These are phyloP conservation scores for Boletus vinaceobasis DNA, from an alignment of 768 basidiomycete genomes.

Conservation along the genomic window DNA sequence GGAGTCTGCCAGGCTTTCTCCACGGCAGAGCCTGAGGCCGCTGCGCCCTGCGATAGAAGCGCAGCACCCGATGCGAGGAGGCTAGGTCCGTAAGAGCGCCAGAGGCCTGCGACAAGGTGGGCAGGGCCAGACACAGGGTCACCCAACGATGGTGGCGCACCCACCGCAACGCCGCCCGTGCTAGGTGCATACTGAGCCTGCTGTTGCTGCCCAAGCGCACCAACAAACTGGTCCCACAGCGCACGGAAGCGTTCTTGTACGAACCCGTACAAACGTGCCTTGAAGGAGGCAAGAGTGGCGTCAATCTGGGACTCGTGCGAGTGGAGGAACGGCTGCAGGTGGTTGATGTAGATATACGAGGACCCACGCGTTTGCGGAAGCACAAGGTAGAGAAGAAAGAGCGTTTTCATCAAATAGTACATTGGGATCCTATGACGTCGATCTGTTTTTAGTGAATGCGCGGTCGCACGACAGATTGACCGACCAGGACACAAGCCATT, in stretches of 20 bases:
- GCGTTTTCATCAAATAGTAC: slow-evolving; percentile 76
- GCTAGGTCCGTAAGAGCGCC: slow-evolving; percentile 75
- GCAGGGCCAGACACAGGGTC: slow-evolving; percentile 63
- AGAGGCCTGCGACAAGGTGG: slow-evolving; percentile 62
- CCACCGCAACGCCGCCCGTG: slow-evolving; percentile 22
- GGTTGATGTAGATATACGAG: slow-evolving; percentile 74
- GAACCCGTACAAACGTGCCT: slow-evolving; percentile 56
- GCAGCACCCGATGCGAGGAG: slow-evolving; percentile 67
- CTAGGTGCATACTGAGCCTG: slow-evolving; percentile 19
- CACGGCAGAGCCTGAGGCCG: slow-evolving; percentile 34
- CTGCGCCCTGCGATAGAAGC: slow-evolving; percentile 52
- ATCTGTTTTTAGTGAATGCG: slow-evolving; percentile 9
- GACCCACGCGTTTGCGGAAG: slow-evolving; percentile 89
- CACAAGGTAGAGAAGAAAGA: slow-evolving; percentile 86
- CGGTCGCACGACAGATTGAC: slow-evolving; percentile 25
- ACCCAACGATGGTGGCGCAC: slow-evolving; percentile 43
- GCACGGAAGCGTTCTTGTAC: slow-evolving; percentile 60
- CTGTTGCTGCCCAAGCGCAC: slow-evolving; percentile 45
- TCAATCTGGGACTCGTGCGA: slow-evolving; percentile 86
- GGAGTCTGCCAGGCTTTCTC: slow-evolving; percentile 27
- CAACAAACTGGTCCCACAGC: slow-evolving; percentile 63
- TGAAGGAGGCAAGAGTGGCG: slow-evolving; percentile 63
- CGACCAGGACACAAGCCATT: slow-evolving; percentile 86
- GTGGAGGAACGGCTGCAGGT: slow-evolving; percentile 81
- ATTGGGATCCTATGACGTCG: slow-evolving; percentile 70